Percentiles rank a stretch among this genome's conserved stretches.
These are phyloP conservation scores for Penicillium malachiteum DNA, from an alignment of 495 filamentous ascomycete species.

Conservation along the genomic window DNA sequence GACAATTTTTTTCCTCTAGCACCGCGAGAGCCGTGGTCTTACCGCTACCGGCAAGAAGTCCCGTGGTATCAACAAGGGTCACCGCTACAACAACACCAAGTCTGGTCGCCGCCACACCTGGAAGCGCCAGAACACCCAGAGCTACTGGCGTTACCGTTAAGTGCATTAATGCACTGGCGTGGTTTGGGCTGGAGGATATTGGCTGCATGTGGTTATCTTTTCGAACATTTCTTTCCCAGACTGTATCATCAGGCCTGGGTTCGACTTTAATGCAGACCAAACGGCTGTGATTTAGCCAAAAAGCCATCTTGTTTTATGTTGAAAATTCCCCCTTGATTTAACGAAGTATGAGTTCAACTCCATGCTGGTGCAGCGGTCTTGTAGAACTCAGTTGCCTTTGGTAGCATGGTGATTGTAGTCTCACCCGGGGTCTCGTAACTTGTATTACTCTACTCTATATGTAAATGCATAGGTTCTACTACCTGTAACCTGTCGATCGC, in stretches of 20 bases:
- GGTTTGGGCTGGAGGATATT: conserved; percentile 34
- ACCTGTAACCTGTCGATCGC: neutral
- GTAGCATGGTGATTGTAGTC: conserved; percentile 5
- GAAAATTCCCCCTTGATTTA: conserved; percentile 34
- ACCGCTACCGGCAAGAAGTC: conserved; percentile 99
- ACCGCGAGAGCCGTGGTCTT: conserved; percentile 94
- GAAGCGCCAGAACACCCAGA: conserved; percentile 98
- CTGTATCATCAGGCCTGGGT: conserved; percentile 30
- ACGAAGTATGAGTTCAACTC: conserved; percentile 46
- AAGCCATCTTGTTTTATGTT: conserved; percentile 38
- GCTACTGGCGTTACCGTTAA: conserved; percentile 83
- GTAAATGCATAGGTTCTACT: neutral
- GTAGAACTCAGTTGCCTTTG: conserved; percentile 15
- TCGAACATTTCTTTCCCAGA: conserved; percentile 36
- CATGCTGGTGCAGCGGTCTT: conserved; percentile 12
- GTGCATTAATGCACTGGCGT: conserved; percentile 31
- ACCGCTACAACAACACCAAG: conserved; percentile 96
- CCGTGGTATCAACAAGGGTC: conserved; percentile 97
- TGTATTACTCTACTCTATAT: neutral
- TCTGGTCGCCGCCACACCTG: conserved; percentile 97
- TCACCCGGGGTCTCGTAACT: neutral
- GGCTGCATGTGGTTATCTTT: conserved; percentile 43
- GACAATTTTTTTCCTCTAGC: conserved; percentile 46
- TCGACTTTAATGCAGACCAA: conserved; percentile 44
- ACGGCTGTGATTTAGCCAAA: conserved; percentile 48